These are phyloP conservation scores for Ceratobasidium sp. DNA, from an alignment of 1,284 basidiomycete genomes.

Conservation along the genomic window DNA sequence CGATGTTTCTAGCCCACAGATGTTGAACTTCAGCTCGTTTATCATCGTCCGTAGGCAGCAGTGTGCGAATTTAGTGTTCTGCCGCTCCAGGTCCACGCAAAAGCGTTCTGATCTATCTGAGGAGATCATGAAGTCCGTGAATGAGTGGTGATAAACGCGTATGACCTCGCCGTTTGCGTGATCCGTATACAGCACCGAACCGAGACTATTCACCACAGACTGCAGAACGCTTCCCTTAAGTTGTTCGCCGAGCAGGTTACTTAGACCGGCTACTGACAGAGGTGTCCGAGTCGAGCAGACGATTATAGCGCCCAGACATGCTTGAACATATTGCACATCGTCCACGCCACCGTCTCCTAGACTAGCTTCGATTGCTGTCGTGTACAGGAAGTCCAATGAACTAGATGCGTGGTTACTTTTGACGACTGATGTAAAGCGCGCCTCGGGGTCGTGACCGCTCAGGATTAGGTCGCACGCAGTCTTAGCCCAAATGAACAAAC, in stretches of 20 bases:
- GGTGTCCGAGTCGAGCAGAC: constrained; percentile 1
- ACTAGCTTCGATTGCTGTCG: constrained; percentile 4
- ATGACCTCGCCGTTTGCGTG: background rate
- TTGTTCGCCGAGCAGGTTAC: too few species aligned
- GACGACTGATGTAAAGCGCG: background rate
- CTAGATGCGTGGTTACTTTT: background rate
- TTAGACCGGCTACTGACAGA: background rate
- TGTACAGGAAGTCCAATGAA: constrained; percentile 14
- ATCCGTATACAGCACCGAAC: constrained; percentile 23
- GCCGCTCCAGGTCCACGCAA: background rate
- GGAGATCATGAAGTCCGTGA: constrained; percentile 29
- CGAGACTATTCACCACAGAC: background rate
- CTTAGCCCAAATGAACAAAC: constrained; percentile 39
- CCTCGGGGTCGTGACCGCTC: constrained; percentile 4
- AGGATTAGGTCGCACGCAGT: constrained; percentile 4
- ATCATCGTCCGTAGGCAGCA: constrained; percentile 24
- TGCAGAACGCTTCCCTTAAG: background rate
- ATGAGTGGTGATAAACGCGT: constrained; percentile 34
- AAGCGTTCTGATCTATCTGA: background rate
- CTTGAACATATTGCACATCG: background rate
- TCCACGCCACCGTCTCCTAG: background rate
- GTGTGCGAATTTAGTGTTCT: background rate
- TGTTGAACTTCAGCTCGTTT: constrained; percentile 6
- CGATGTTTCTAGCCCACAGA: constrained; percentile 14
- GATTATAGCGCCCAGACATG: constrained; percentile 12